These are phyloP conservation scores for Globisporangium viniferum DNA, from an alignment of 352 stramenopile genomes.

Conservation along the genomic window DNA sequence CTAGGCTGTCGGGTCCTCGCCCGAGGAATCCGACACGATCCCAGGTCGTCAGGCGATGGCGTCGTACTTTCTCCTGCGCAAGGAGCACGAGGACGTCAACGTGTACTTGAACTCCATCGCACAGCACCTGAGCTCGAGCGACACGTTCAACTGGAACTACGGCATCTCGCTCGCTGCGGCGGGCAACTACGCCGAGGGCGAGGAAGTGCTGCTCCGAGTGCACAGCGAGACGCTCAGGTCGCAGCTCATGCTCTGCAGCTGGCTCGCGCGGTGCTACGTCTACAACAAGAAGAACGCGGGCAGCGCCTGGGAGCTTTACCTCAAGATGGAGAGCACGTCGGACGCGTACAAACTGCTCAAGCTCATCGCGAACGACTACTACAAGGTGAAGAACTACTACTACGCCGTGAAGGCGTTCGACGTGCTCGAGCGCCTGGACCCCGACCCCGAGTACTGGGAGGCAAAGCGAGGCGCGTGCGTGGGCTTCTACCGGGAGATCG, in stretches of 20 bases:
- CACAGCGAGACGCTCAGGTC: constrained; percentile 26
- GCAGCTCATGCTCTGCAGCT: constrained; percentile 43
- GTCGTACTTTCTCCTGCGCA: constrained; percentile 63
- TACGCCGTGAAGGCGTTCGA: constrained; percentile 71
- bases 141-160: constrained; percentile 85
- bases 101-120: constrained; percentile 71
- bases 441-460: constrained; percentile 74
- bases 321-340: constrained; percentile 46
- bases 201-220: constrained; percentile 55
- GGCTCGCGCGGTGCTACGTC: constrained; percentile 63
- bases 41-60: constrained; percentile 68
- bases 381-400: constrained; percentile 56
- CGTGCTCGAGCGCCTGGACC: constrained; percentile 66
- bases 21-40: constrained; percentile 60
- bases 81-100: constrained; percentile 58
- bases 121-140: constrained; percentile 43
- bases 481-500: constrained; percentile 60
- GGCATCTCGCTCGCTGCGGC: constrained; percentile 50
- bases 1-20: constrained; percentile 40
- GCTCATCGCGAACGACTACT: constrained; percentile 70
- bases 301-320: constrained; percentile 64
- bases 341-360: constrained; percentile 54
- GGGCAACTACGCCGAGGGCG: constrained; percentile 43
- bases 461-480: constrained; percentile 68
- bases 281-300: constrained; percentile 21